A percentile compares a stretch with the other conserved stretches of the same genome.
phyloP scores from a whole-genome alignment of 768 basidiomycete genomes.

The Butyriboletus loyo region DNA sequence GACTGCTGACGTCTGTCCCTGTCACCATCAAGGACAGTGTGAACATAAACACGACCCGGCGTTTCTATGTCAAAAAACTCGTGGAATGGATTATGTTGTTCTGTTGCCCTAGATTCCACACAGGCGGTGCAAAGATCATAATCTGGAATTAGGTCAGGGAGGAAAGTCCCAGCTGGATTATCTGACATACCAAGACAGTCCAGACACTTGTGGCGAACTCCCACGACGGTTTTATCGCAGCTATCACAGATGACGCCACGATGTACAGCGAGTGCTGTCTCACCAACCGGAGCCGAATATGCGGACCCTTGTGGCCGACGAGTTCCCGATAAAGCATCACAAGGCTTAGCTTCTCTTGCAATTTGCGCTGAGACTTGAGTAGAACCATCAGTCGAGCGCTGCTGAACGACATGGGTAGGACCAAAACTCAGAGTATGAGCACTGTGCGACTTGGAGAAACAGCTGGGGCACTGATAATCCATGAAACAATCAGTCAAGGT shows the following conservation, averaged over 20 bases:
- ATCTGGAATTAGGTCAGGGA: conserved; percentile 39
- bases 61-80: conserved; percentile 68
- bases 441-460: conserved; percentile 27
- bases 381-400: background rate
- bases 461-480: conserved; percentile 21
- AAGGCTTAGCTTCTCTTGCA: background rate
- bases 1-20: conserved; percentile 27
- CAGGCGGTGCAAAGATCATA: conserved; percentile 71
- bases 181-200: conserved; percentile 60
- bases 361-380: background rate
- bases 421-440: conserved; percentile 32
- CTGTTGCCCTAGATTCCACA: conserved; percentile 45
- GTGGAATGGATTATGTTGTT: conserved; percentile 59
- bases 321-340: background rate
- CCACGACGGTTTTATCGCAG: conserved; percentile 56
- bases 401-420: conserved; percentile 28
- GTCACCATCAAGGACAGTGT: conserved; percentile 43
- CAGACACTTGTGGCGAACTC: conserved; percentile 75
- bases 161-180: background rate
- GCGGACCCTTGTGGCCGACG: background rate
- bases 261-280: conserved; percentile 40
- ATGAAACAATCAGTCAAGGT: conserved; percentile 3
- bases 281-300: background rate
- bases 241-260: conserved; percentile 60
- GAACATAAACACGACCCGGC: conserved; percentile 63